Evolutionary conservation across 257 asterid genomes (phyloP).

Genomic region (Nicotiana paniculata): DNA sequence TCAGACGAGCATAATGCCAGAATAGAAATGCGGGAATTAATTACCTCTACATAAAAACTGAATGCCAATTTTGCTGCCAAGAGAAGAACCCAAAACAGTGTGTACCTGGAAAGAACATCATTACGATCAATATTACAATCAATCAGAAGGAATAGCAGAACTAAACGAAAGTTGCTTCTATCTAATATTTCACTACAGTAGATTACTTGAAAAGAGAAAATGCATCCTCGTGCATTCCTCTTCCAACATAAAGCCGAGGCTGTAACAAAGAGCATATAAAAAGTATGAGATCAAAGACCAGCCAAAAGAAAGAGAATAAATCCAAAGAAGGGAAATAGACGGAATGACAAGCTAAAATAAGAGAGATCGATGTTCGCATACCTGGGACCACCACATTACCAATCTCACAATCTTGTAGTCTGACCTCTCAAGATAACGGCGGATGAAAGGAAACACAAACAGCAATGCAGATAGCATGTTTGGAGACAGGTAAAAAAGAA

Average conservation of each 20-base stretch:
- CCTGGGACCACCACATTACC: slow-evolving; percentile 99
- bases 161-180: slow-evolving; percentile 14
- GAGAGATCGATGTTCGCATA: slow-evolving; percentile 16
- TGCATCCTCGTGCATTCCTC: slow-evolving; percentile 97
- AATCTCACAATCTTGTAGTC: slow-evolving; percentile 79
- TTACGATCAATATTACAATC: slow-evolving; percentile 14
- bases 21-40: slow-evolving; percentile 12
- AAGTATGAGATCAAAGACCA: slow-evolving; percentile 10
- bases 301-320: slow-evolving; percentile 4
- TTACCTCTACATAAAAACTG: slow-evolving; percentile 85
- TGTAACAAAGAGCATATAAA: slow-evolving; percentile 23
- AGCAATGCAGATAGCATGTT: slow-evolving; percentile 81
- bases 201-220: slow-evolving; percentile 75
- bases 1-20: background rate
- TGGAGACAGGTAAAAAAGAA: slow-evolving; percentile 79
- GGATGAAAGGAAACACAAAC: slow-evolving; percentile 75
- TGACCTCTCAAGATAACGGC: slow-evolving; percentile 82
- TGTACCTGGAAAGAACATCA: slow-evolving; percentile 47
- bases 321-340: background rate
- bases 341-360: slow-evolving; percentile 9
- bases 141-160: slow-evolving; percentile 1
- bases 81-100: slow-evolving; percentile 89
- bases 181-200: slow-evolving; percentile 11
- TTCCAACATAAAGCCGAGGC: slow-evolving; percentile 98
- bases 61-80: slow-evolving; percentile 84